Evolutionary conservation across 1,284 basidiomycete species (phyloP).

Genomic region (Cutaneotrichosporon sp.): DNA sequence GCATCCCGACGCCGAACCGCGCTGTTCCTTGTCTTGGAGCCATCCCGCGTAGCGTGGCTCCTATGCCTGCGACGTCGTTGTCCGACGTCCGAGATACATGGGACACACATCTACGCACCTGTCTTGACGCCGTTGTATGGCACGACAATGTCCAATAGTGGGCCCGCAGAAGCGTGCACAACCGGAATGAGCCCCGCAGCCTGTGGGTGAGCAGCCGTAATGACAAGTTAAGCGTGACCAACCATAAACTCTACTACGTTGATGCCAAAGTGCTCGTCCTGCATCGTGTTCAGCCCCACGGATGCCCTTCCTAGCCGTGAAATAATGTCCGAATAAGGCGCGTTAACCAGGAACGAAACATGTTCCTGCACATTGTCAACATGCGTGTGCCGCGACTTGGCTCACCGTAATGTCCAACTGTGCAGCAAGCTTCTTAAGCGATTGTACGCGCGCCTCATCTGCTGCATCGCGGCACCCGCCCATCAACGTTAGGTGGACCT

Average conservation of each 20-base stretch:
- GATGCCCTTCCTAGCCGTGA: slow-evolving; percentile 65
- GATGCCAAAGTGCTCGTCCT: slow-evolving; percentile 98
- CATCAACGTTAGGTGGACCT: slow-evolving; percentile 54
- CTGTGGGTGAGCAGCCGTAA: slow-evolving; percentile 48
- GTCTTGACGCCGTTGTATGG: slow-evolving; percentile 64
- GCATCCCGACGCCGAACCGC: too few relatives aligned
- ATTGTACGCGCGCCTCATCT: slow-evolving; percentile 67
- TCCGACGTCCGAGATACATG: too few relatives aligned
- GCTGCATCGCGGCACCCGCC: slow-evolving; percentile 75
- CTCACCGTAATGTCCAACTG: slow-evolving; percentile 64
- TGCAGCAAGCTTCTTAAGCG: slow-evolving; percentile 58
- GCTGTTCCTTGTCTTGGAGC: too few relatives aligned
- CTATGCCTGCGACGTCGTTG: too few relatives aligned
- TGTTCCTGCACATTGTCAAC: slow-evolving; percentile 52
- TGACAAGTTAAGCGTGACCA: slow-evolving; percentile 2
- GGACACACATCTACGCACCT: slow-evolving; percentile 53
- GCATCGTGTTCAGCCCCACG: slow-evolving; percentile 92
- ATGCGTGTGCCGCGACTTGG: slow-evolving; percentile 4
- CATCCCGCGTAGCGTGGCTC: too few relatives aligned
- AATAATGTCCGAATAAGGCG: slow-evolving; percentile 67
- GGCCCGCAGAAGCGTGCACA: slow-evolving; percentile 88
- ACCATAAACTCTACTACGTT: slow-evolving; percentile 98
- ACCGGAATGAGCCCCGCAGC: slow-evolving; percentile 90
- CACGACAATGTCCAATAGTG: slow-evolving; percentile 83
- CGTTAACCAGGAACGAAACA: slow-evolving; percentile 79